Evolutionary conservation across 2,329 filamentous ascomycete genomes (phyloP), one percentile per base, ranked within the genome.

Genomic region (Cyphellophora attinorum): DNA sequence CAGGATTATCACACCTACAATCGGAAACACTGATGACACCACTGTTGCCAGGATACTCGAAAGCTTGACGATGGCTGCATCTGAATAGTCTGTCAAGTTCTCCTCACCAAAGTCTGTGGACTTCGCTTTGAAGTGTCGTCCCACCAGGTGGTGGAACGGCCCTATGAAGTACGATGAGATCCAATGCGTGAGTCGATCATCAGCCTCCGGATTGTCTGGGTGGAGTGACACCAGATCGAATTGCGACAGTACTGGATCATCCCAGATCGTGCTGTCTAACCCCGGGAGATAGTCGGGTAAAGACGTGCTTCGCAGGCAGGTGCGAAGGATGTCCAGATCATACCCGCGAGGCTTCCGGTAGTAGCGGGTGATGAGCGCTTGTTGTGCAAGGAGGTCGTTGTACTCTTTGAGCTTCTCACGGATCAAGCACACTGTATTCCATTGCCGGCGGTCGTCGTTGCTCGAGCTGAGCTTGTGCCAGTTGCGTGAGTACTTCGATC

Each of bases 21-120:
- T 21, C 8, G 35, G 38, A n/a, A 41, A 30, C 10, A 38, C 13
- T 10, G 38, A 41, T 11, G 38, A 33, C 3, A 38, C 10, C n/a
- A 33, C 8, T 6, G 31, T 29, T 10, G 31, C 33, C 4, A 39
- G 4, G 6, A 34, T 19, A 11, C 19, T 11, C 17, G 29, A 33
- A 5, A 28, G 17, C 21, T 17, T 28, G 5, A 5, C 16, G 15
- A 13, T 29, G 4, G 28, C 14, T 25, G 18, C 10, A 11, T 33
- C 21, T 5, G 32, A 27, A 13, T 34, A 34, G 8, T 18, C 23
- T 3, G 12, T 23, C 10, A 33, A 12, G 18, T 10, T 12, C 12
- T 12, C 10, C 14, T 12, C 8, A 14, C 14, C 18, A n/a, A 23
- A 23, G 5, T n/a, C 5, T 23, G 31, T 5, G 5, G 11, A 14